Evolutionary conservation across 2,329 filamentous ascomycete genomes (phyloP).

Genomic region (Basipetospora chlamydospora): DNA sequence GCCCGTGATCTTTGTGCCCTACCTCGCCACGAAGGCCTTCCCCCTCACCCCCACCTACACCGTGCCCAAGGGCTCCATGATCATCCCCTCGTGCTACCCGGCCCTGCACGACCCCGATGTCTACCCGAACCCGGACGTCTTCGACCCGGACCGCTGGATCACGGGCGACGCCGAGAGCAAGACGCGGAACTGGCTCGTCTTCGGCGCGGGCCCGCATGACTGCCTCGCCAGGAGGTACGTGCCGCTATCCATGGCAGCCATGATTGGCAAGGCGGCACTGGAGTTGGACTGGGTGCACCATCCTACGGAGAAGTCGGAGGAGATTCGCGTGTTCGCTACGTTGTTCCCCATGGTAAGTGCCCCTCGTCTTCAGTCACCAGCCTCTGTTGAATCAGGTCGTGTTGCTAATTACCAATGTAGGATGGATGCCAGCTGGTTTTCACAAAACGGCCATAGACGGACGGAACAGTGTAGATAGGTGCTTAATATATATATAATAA

Average conservation of each 20-base stretch:
- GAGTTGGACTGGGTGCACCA: slow-evolving; percentile 36
- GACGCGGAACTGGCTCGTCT: slow-evolving; percentile 39
- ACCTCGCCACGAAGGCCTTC: slow-evolving; percentile 31
- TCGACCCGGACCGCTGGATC: slow-evolving; percentile 38
- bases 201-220: slow-evolving; percentile 34
- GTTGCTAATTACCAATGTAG: slow-evolving; percentile 11
- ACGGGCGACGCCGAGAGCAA: slow-evolving; percentile 32
- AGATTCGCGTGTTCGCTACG: slow-evolving; percentile 35
- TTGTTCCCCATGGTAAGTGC: slow-evolving; percentile 31
- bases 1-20: slow-evolving; percentile 40
- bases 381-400: background rate
- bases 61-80: slow-evolving; percentile 31
- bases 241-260: slow-evolving; percentile 31
- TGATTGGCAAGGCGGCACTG: slow-evolving; percentile 37
- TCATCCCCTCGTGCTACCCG: slow-evolving; percentile 35
- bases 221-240: slow-evolving; percentile 35
- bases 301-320: slow-evolving; percentile 30
- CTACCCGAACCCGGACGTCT: slow-evolving; percentile 30
- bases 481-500: too few species aligned
- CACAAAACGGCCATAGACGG: slow-evolving; percentile 12
- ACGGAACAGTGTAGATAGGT: too few species aligned
- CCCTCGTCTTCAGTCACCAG: background rate
- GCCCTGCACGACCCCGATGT: slow-evolving; percentile 32
- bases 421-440: slow-evolving; percentile 23
- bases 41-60: slow-evolving; percentile 32